Conservation (phyloP, 192 early-diverging fungal species). For the Umbelopsis vinacea region DNA sequence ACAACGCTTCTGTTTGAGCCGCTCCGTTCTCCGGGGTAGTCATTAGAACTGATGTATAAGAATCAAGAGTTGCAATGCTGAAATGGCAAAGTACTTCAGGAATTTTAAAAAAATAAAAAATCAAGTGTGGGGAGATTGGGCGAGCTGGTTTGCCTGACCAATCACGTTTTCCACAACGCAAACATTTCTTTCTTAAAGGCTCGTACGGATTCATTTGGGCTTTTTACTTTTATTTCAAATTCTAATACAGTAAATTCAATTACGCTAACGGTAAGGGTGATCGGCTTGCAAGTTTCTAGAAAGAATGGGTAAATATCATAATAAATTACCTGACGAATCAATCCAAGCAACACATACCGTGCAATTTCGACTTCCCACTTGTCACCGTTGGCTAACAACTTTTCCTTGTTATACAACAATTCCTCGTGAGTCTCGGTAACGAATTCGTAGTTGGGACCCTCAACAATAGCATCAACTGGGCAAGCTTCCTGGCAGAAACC, state of each 20-base stretch:
- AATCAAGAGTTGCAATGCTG: background rate
- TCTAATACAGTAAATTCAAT: slow-evolving; percentile 25
- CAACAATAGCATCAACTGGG: slow-evolving; percentile 96
- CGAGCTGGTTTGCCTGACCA: no score
- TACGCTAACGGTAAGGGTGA: slow-evolving; percentile 42
- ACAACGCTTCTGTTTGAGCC: slow-evolving; percentile 3
- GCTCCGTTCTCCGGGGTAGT: slow-evolving; percentile 11
- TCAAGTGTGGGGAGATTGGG: background rate
- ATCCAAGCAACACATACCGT: slow-evolving; percentile 56
- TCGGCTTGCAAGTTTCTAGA: slow-evolving; percentile 49
- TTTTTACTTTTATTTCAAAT: slow-evolving; percentile 15
- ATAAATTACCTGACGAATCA: background rate
- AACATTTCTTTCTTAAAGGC: background rate
- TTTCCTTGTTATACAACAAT: slow-evolving; percentile 97
- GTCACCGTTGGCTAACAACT: slow-evolving; percentile 95
- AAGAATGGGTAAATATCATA: background rate
- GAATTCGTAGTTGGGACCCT: slow-evolving; percentile 96
- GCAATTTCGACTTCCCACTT: slow-evolving; percentile 96
- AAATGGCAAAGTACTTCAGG: background rate
- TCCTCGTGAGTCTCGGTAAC: slow-evolving; percentile 97
- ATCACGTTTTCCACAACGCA: no score
- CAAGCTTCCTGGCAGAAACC: slow-evolving; percentile 86
- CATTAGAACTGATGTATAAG: background rate
- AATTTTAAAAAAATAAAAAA: background rate
- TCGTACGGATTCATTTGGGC: background rate